Conservation (phyloP, 164 flowering plant genomes). For the Vitis vinifera region ASM3070453v1 NC_081805.1:11646501-11647000, state of each 20-base stretch:
- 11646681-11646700: constrained; percentile 99
- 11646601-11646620: constrained; percentile 2
- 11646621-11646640: constrained; percentile 46
- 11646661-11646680: constrained; percentile 91
- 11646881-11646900: constrained; percentile 1
- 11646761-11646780: neutral
- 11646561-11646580: too few relatives aligned
- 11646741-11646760: constrained; percentile 2
- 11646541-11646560: too few relatives aligned
- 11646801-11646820: neutral
- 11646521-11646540: neutral
- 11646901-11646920: constrained; percentile 97
- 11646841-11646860: neutral
- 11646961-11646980: neutral
- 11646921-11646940: constrained; percentile 99
- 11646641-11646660: constrained; percentile 95
- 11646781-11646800: neutral
- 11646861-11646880: neutral
- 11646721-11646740: constrained; percentile 91
- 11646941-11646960: constrained; percentile 17
- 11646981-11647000: neutral
- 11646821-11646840: constrained; percentile 4
- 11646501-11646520: neutral
- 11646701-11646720: constrained; percentile 87
- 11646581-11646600: too few relatives aligned